Percentiles rank a stretch among this genome's conserved stretches.
These are phyloP conservation scores for Daedalea quercina DNA, from an alignment of 768 basidiomycete species.

Conservation along the genomic window DNA sequence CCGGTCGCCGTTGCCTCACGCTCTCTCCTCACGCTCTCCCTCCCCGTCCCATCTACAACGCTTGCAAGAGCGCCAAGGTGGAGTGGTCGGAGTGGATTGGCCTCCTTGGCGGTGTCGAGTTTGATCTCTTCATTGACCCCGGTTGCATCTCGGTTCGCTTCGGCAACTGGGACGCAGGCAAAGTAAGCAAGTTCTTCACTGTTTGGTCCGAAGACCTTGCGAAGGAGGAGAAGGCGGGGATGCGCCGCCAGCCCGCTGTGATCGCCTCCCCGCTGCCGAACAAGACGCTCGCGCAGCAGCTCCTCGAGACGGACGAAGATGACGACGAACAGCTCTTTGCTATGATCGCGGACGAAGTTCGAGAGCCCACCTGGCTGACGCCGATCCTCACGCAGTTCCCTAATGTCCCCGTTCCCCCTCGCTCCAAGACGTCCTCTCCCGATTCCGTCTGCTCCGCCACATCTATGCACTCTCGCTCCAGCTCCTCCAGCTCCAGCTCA, in stretches of 20 bases:
- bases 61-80: constrained; percentile 61
- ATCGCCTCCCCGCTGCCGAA: constrained; percentile 18
- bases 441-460: constrained; percentile 39
- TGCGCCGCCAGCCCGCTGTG: constrained; percentile 14
- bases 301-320: constrained; percentile 63
- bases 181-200: constrained; percentile 46
- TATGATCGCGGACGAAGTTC: constrained; percentile 67
- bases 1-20: constrained; percentile 68
- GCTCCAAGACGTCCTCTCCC: constrained; percentile 36
- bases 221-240: constrained; percentile 8
- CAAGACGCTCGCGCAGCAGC: constrained; percentile 71
- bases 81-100: constrained; percentile 82
- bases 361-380: constrained; percentile 62
- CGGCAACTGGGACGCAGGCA: constrained; percentile 32
- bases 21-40: constrained; percentile 65
- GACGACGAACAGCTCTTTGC: constrained; percentile 70
- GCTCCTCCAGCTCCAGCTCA: constrained; percentile 63
- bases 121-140: constrained; percentile 79
- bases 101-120: constrained; percentile 59
- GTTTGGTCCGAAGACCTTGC: constrained; percentile 58
- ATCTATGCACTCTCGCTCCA: constrained; percentile 46
- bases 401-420: constrained; percentile 23
- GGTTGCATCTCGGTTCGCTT: constrained; percentile 68
- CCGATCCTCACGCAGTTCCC: constrained; percentile 60
- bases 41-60: constrained; percentile 63